A percentile compares a stretch with the other conserved stretches of the same genome.
Evolutionary conservation across 2,329 filamentous ascomycete species (phyloP).

Genomic region (Clonostachys rhizophaga): DNA sequence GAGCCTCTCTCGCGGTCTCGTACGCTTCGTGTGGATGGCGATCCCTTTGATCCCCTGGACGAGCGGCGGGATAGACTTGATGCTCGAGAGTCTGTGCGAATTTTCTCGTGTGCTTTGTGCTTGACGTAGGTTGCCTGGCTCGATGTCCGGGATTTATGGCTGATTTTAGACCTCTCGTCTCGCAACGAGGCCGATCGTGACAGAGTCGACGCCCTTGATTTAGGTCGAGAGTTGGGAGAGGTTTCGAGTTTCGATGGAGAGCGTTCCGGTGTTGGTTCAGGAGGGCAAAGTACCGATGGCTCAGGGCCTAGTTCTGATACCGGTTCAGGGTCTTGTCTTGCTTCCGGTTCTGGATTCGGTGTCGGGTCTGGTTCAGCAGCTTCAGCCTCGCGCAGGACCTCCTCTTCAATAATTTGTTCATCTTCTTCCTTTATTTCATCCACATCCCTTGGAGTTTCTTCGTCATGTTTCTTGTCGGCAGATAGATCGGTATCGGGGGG

Average conservation of each 20-base stretch:
- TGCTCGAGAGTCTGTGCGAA: constrained; percentile 23
- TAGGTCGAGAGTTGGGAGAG: constrained; percentile 19
- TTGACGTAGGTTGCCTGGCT: constrained; percentile 52
- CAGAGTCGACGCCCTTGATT: constrained; percentile 35
- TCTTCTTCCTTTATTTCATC: constrained; percentile 5
- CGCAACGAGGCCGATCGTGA: constrained; percentile 38
- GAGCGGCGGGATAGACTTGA: constrained; percentile 26
- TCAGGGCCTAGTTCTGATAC: no score
- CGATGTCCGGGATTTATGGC: constrained; percentile 49
- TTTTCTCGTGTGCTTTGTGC: constrained; percentile 25
- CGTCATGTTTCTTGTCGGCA: constrained; percentile 26
- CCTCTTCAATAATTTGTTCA: constrained; percentile 21
- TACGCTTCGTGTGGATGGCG: constrained; percentile 27
- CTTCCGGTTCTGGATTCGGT: no score
- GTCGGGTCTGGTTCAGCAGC: no score
- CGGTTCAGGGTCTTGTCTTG: no score
- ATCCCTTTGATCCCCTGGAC: constrained; percentile 28
- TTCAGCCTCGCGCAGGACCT: constrained; percentile 1
- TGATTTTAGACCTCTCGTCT: constrained; percentile 47
- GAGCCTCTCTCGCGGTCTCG: constrained; percentile 35
- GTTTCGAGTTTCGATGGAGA: constrained; percentile 1
- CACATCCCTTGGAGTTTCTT: constrained; percentile 11
- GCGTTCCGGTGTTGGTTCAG: no score
- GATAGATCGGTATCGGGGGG: constrained; percentile 61
- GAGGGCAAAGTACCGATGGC: no score